Conservation (phyloP, 805 yeast species). For the Candida stauntonica region DNA sequence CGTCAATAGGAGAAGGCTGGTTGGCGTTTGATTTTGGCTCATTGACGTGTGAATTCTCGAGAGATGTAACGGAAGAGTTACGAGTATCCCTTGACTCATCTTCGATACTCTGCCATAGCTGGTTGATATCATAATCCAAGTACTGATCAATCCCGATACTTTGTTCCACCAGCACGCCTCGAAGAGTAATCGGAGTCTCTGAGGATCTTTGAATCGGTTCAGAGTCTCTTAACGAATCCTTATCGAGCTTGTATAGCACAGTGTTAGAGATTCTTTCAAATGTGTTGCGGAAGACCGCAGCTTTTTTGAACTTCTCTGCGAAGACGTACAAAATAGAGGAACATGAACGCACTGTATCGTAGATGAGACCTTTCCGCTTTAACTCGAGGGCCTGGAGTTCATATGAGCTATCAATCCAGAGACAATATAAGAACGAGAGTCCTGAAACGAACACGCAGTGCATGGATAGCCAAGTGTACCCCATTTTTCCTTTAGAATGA, state of each 20-base stretch:
- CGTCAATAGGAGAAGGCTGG: conserved; percentile 4
- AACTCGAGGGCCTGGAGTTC: conserved; percentile 23
- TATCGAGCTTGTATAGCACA: conserved; percentile 17
- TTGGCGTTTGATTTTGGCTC: background rate
- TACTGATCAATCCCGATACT: conserved; percentile 22
- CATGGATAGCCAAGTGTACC: conserved; percentile 31
- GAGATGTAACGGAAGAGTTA: no score
- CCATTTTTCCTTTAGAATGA: conserved; percentile 23
- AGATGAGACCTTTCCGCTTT: conserved; percentile 23
- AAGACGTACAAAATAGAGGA: conserved; percentile 27
- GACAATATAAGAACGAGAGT: conserved; percentile 29
- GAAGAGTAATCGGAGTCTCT: background rate
- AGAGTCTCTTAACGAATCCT: background rate
- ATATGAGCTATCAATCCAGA: conserved; percentile 28
- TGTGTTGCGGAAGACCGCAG: conserved; percentile 27
- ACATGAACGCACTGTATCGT: conserved; percentile 30
- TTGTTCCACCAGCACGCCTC: conserved; percentile 8
- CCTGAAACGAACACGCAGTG: conserved; percentile 31
- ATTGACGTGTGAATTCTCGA: background rate
- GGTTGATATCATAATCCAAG: conserved; percentile 6
- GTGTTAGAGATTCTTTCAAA: conserved; percentile 27
- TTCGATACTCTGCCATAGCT: conserved; percentile 1
- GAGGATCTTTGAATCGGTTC: background rate
- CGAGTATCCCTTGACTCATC: background rate
- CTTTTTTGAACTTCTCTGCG: conserved; percentile 28